Evolutionary conservation across 1,284 basidiomycete genomes (phyloP).

Genomic region (Ceratorhiza oryzae-sativae): DNA sequence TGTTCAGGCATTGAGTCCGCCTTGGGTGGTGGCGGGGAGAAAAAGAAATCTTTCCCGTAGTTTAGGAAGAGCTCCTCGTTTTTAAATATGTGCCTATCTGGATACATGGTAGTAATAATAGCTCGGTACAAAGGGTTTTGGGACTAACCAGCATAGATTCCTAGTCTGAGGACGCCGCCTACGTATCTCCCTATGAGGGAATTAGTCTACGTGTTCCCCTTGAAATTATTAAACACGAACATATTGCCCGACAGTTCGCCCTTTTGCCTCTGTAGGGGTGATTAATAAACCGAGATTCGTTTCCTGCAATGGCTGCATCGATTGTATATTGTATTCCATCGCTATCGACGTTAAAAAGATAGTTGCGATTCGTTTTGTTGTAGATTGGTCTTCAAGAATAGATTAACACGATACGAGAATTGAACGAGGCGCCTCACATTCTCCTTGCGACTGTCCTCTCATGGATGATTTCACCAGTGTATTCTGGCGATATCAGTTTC

Average conservation of each 20-base stretch:
- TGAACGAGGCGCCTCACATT: not conserved
- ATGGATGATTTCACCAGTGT: constrained; percentile 21
- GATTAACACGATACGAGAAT: too few species aligned
- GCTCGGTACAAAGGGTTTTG: too few species aligned
- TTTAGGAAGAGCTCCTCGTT: constrained; percentile 8
- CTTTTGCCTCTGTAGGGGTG: not conserved
- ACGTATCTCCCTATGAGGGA: not conserved
- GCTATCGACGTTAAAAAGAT: not conserved
- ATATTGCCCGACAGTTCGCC: constrained; percentile 2
- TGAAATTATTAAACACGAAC: not conserved
- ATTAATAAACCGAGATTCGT: constrained; percentile 21
- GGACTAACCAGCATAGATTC: constrained; percentile 19
- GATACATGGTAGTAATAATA: not conserved
- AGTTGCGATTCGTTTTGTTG: not conserved
- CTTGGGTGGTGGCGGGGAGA: not conserved
- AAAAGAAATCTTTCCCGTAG: constrained; percentile 1
- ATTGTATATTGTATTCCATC: not conserved
- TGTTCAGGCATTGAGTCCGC: too few species aligned
- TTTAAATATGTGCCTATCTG: not conserved
- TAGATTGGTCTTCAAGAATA: not conserved
- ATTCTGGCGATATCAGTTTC: not conserved
- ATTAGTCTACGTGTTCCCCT: not conserved
- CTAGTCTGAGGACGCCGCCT: not conserved
- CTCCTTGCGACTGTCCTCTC: not conserved
- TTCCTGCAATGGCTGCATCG: constrained; percentile 6